Evolutionary conservation across 495 filamentous ascomycete genomes (phyloP).

Genomic region (Penicillium bialowiezense): DNA sequence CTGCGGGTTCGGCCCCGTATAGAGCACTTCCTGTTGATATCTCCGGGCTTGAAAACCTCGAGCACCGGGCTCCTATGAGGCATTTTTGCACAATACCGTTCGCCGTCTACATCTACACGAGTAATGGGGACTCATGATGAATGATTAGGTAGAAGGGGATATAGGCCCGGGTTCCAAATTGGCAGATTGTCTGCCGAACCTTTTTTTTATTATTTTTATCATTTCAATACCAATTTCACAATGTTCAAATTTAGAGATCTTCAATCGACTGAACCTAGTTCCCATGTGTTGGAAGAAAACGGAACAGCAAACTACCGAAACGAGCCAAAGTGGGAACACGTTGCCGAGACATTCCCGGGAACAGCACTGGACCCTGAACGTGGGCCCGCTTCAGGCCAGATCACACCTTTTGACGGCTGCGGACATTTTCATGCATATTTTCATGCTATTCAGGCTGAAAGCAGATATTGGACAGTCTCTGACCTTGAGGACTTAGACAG

Average conservation of each 20-base stretch:
- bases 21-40: neutral
- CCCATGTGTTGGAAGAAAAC: too few relatives aligned
- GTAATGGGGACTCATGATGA: neutral
- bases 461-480: too few relatives aligned
- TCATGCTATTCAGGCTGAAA: too few relatives aligned
- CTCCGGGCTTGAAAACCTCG: too few relatives aligned
- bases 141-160: constrained; percentile 2
- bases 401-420: too few relatives aligned
- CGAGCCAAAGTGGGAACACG: too few relatives aligned
- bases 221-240: constrained; percentile 11
- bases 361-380: constrained; percentile 1
- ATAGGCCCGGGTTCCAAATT: neutral
- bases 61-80: neutral
- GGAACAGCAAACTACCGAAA: too few relatives aligned
- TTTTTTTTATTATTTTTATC: neutral
- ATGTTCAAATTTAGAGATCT: neutral
- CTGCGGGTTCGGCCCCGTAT: neutral
- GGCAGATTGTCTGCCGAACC: neutral
- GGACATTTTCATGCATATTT: too few relatives aligned
- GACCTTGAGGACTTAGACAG: too few relatives aligned
- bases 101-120: neutral
- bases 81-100: neutral
- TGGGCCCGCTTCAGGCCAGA: too few relatives aligned
- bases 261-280: too few relatives aligned
- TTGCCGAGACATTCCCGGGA: constrained; percentile 1